Conservation (phyloP, 129 eudicot species). For the Ambrosia trifida region DNA sequence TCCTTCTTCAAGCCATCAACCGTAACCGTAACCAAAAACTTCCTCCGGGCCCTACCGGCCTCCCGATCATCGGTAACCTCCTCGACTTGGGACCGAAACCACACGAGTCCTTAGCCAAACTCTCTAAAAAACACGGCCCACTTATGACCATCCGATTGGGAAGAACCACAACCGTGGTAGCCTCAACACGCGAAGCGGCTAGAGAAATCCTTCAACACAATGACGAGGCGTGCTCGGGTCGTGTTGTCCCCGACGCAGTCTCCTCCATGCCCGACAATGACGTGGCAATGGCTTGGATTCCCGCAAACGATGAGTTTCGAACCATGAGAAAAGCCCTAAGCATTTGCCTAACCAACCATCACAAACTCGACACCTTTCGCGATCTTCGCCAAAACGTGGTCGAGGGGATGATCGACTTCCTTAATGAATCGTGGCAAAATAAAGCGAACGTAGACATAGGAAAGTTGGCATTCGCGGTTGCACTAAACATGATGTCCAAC, state of each 20-base stretch:
- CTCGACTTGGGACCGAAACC: neutral
- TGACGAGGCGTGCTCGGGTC: slow-evolving; percentile 12
- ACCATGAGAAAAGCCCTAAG: neutral
- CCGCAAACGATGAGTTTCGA: neutral
- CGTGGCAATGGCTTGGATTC: neutral
- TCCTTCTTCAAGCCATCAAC: neutral
- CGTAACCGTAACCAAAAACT: neutral
- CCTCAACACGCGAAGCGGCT: neutral
- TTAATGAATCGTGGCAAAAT: neutral
- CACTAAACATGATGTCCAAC: slow-evolving; percentile 3
- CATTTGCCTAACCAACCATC: neutral
- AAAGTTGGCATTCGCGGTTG: neutral
- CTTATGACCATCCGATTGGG: slow-evolving; percentile 12
- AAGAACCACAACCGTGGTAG: neutral
- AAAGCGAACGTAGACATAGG: neutral
- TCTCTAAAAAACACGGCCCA: neutral
- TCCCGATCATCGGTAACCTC: slow-evolving; percentile 8
- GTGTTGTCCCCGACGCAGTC: neutral
- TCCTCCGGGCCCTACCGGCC: neutral
- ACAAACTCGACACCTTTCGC: neutral
- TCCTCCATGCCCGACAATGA: neutral
- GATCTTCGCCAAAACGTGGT: neutral
- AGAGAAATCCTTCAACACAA: slow-evolving; percentile 11
- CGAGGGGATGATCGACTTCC: neutral
- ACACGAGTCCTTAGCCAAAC: slow-evolving; percentile 11